Base-by-base conservation (phyloP, 2,329 filamentous ascomycete species). In the Cercospora sojina region DNA sequence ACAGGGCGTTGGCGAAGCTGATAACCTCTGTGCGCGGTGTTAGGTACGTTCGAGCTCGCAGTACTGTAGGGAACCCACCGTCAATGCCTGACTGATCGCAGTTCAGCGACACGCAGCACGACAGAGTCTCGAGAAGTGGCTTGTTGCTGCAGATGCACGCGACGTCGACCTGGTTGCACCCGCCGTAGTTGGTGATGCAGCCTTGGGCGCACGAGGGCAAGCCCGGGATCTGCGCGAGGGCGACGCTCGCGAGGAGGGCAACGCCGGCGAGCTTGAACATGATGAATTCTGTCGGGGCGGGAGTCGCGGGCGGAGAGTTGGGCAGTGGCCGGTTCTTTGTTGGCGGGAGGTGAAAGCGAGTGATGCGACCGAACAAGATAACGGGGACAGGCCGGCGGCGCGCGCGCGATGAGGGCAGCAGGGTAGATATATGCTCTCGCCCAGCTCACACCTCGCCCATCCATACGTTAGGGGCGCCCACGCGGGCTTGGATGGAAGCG, bases 81-180 rank as follows among this genome's bases (percentile, higher is more conserved):
- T 32, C 20, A 12, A 56, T 64, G 27, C 43, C 57, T 13, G 27
- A 16, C 6, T 38, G 55, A 61, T 67, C 67, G 70, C 80, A 82
- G 5, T 67, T 66, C 23, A 71, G 68, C 59, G 75, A 74, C 41
- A 82, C 79, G 69, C 80, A 82, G 77, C 80, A 82, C 2, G 79
- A 77, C 29, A 82, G 71, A 12, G 70, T 72, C 43, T 65, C 58
- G 62, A 82, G 77, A 35, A 79, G 73, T 3, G 69, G 67, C 2
- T 63, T 66, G 73, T 79, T 80, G 27, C 69, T 71, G 72, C 80
- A 82, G 67, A 82, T 80, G 71, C 80, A 82, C 38, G 74, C 71
- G 60, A 81, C 75, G 59, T 81, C 78, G 65, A 81, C 68, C 5
- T 71, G 67, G 43, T 68, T 65, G 72, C 80, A 82, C 61, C 74